phyloP scores from a whole-genome alignment of 2,329 filamentous ascomycete species.

The Penicillium concentricum region DNA sequence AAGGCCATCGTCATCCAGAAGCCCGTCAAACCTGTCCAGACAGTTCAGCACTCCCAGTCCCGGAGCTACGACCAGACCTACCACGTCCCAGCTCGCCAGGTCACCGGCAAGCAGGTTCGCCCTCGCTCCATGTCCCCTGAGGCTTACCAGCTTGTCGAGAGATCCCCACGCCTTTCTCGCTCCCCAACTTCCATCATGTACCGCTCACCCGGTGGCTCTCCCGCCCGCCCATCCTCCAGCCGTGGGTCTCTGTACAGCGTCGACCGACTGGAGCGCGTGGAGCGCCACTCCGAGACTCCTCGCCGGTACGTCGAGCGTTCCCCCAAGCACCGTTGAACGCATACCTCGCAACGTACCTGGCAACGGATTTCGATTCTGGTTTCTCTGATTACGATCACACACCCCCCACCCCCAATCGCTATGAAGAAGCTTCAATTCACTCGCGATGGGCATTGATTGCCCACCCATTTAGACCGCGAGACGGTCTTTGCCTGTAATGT shows the following conservation, averaged over 20 bases:
- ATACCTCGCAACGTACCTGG: neutral
- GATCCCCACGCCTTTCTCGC: constrained; percentile 20
- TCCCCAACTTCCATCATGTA: constrained; percentile 34
- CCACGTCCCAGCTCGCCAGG: constrained; percentile 24
- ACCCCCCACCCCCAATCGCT: neutral
- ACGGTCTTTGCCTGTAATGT: neutral
- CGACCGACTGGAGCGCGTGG: constrained; percentile 35
- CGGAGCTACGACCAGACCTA: constrained; percentile 36
- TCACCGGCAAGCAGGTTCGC: constrained; percentile 11
- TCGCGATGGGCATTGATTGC: constrained; percentile 6
- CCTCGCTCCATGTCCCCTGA: constrained; percentile 20
- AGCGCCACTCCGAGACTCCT: constrained; percentile 31
- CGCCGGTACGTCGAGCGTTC: constrained; percentile 27
- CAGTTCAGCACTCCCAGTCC: constrained; percentile 17
- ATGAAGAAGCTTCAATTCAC: constrained; percentile 3
- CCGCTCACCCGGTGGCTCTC: constrained; percentile 33
- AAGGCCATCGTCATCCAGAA: constrained; percentile 11
- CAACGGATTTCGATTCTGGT: neutral
- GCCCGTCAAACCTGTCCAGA: constrained; percentile 13
- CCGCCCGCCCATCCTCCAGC: constrained; percentile 36
- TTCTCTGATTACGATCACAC: neutral
- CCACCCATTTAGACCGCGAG: neutral
- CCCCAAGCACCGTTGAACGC: constrained; percentile 29
- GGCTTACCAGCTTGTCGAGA: constrained; percentile 18
- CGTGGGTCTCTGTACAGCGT: constrained; percentile 38